These are phyloP conservation scores for Mantamonas sphyraenae DNA, from an alignment of 78 protist genomes.

Conservation along the genomic window DNA sequence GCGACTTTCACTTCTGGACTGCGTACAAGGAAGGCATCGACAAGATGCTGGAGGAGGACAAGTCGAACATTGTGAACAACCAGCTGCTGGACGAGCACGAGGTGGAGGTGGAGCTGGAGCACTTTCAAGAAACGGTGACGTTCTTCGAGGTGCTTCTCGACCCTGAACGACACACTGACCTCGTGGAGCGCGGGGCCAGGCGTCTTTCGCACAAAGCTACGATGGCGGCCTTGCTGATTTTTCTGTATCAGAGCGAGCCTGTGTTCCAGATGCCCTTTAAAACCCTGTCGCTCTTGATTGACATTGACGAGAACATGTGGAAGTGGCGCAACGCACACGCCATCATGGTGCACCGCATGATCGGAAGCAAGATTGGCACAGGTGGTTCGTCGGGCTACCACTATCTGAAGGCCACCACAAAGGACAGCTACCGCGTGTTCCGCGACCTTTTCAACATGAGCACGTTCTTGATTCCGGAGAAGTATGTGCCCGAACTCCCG, in stretches of 20 bases:
- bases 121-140: constrained; percentile 22
- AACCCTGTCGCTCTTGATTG: constrained; percentile 36
- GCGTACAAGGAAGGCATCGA: constrained; percentile 30
- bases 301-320: constrained; percentile 45
- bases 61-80: neutral
- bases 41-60: constrained; percentile 29
- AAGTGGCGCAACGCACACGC: constrained; percentile 63
- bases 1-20: constrained; percentile 37
- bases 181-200: constrained; percentile 31
- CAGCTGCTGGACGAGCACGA: neutral
- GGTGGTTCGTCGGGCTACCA: constrained; percentile 74
- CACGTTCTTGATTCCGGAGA: constrained; percentile 54
- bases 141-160: constrained; percentile 38
- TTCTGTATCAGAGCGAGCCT: constrained; percentile 42
- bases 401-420: constrained; percentile 51
- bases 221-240: constrained; percentile 49
- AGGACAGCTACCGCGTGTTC: constrained; percentile 50
- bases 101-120: neutral
- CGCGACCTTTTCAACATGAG: constrained; percentile 53
- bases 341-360: constrained; percentile 64
- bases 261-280: constrained; percentile 36
- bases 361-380: constrained; percentile 63
- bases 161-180: constrained; percentile 25
- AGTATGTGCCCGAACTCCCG: neutral
- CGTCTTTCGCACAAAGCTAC: constrained; percentile 47